Percentiles rank a stretch among this genome's conserved stretches.
Conservation (phyloP, 306 rosid species). For the Casuarina glauca region DNA sequence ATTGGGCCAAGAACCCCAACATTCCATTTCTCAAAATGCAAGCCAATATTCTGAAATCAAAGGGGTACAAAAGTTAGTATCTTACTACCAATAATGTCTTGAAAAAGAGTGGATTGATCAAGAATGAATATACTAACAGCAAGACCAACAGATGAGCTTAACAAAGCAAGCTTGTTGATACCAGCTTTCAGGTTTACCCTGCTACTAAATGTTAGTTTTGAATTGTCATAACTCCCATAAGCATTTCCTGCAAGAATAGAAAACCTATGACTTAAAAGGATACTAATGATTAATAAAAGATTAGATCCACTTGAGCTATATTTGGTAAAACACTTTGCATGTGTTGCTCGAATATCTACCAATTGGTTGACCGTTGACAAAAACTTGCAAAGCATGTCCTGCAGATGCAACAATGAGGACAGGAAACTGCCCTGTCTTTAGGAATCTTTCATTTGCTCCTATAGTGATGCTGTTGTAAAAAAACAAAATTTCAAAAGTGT, state of each 20-base stretch:
- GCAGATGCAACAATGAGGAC: slow-evolving; percentile 71
- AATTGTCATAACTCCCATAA: slow-evolving; percentile 55
- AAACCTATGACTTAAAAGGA: slow-evolving; percentile 12
- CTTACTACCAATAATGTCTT: neutral
- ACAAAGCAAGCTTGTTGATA: slow-evolving; percentile 82
- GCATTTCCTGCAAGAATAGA: slow-evolving; percentile 51
- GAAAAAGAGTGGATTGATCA: slow-evolving; percentile 4
- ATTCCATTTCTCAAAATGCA: slow-evolving; percentile 86
- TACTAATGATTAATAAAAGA: slow-evolving; percentile 6
- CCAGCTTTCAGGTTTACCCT: slow-evolving; percentile 61
- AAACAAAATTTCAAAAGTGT: slow-evolving; percentile 15
- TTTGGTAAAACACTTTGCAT: neutral
- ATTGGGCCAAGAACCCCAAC: slow-evolving; percentile 88
- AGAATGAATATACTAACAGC: slow-evolving; percentile 53
- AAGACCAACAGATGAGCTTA: slow-evolving; percentile 81
- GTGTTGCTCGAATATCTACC: slow-evolving; percentile 39
- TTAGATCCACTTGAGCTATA: neutral
- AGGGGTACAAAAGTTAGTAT: neutral
- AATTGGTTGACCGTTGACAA: slow-evolving; percentile 78
- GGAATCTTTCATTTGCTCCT: slow-evolving; percentile 61
- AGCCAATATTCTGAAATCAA: slow-evolving; percentile 69
- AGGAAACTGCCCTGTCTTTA: slow-evolving; percentile 62
- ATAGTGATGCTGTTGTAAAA: slow-evolving; percentile 62
- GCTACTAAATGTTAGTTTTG: slow-evolving; percentile 60
- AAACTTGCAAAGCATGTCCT: slow-evolving; percentile 91